Conservation (phyloP, 257 asterid species). For the Cinchona pubescens region DNA sequence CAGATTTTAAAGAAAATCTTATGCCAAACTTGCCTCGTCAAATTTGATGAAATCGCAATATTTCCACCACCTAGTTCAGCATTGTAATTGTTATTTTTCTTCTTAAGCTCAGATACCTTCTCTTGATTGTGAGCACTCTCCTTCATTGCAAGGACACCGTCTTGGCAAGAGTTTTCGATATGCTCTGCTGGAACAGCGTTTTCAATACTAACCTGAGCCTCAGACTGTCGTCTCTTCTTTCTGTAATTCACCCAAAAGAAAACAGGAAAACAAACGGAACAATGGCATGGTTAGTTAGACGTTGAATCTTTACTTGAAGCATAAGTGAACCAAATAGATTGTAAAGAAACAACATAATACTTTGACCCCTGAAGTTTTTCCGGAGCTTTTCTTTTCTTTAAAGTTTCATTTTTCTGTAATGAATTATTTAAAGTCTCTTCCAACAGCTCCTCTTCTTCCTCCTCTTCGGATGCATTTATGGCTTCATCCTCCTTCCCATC, state of each 20-base stretch:
- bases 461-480: slow-evolving; percentile 26
- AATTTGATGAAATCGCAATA: slow-evolving; percentile 18
- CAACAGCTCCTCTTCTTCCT: slow-evolving; percentile 17
- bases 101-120: slow-evolving; percentile 32
- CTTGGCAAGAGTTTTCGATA: slow-evolving; percentile 30
- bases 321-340: slow-evolving; percentile 7
- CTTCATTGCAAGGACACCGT: slow-evolving; percentile 26
- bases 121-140: slow-evolving; percentile 28
- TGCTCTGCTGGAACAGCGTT: slow-evolving; percentile 30
- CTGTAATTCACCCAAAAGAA: slow-evolving; percentile 28
- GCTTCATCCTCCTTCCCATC: slow-evolving; percentile 24
- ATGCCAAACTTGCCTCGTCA: slow-evolving; percentile 39
- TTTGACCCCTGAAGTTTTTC: slow-evolving; percentile 51
- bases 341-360: slow-evolving; percentile 32
- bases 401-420: slow-evolving; percentile 30
- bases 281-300: neutral
- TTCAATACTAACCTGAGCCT: slow-evolving; percentile 34
- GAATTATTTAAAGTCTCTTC: slow-evolving; percentile 30
- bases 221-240: slow-evolving; percentile 58
- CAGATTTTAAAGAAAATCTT: neutral
- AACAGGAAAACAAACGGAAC: slow-evolving; percentile 6
- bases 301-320: neutral
- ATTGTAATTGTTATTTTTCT: slow-evolving; percentile 29
- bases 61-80: slow-evolving; percentile 28
- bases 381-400: slow-evolving; percentile 63